Evolutionary conservation across 331 rosid genomes (phyloP).

Genomic region (Erythrophleum ivorense): DNA sequence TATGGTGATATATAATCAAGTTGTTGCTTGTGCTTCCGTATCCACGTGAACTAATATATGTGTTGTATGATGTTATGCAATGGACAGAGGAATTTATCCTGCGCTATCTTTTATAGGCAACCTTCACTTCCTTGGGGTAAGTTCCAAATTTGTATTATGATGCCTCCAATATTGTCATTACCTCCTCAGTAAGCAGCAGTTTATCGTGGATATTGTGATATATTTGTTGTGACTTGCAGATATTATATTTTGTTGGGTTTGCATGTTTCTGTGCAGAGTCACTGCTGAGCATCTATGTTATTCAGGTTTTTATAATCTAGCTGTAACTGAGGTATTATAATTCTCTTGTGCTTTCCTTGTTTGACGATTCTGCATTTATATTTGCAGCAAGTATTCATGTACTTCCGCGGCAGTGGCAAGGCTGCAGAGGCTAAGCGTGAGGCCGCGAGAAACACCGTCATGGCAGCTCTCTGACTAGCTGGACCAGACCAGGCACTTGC

Average conservation of each 20-base stretch:
- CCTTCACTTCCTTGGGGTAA: slow-evolving; percentile 68
- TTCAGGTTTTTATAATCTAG: slow-evolving; percentile 68
- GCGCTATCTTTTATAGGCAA: slow-evolving; percentile 60
- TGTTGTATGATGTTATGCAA: slow-evolving; percentile 45
- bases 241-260: slow-evolving; percentile 79
- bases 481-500: neutral
- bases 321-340: neutral
- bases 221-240: slow-evolving; percentile 51
- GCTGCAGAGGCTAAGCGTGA: slow-evolving; percentile 72
- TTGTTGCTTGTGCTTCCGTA: neutral
- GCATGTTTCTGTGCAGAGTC: slow-evolving; percentile 69
- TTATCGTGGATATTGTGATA: neutral
- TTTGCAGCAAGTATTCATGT: slow-evolving; percentile 93
- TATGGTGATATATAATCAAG: neutral
- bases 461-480: slow-evolving; percentile 65
- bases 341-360: slow-evolving; percentile 15
- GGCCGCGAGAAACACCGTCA: slow-evolving; percentile 75
- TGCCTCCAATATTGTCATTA: slow-evolving; percentile 5
- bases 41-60: slow-evolving; percentile 45
- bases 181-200: neutral
- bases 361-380: slow-evolving; percentile 9
- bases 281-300: slow-evolving; percentile 80
- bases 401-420: slow-evolving; percentile 94
- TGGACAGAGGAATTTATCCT: slow-evolving; percentile 85
- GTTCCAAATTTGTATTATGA: slow-evolving; percentile 37